Base-by-base conservation (phyloP, 2,329 filamentous ascomycete species). In the Talaromyces sp. region DNA sequence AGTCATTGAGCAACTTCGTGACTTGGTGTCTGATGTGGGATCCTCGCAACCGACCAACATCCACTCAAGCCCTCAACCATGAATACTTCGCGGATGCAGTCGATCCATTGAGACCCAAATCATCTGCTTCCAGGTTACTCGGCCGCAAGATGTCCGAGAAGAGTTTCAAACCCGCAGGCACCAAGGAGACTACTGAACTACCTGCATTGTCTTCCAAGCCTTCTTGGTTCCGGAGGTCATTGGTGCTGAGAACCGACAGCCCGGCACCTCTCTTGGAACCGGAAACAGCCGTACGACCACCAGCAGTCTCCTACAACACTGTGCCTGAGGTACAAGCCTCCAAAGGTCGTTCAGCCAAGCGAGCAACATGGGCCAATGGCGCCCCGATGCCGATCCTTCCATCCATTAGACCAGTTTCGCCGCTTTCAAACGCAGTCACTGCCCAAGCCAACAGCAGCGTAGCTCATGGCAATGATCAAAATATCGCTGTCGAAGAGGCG, bases 1-100 rank as follows among this genome's bases (percentile, higher is more conserved):
- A 89, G 1, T 90, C 92, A 22, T 84, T 99, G 63, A 90, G 90
- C 73, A 88, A 96, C 66, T 98, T 99, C 74, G 95, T 99, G 66
- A 99, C 95, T 16, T 97, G 93, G 93, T 99, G 95, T 79, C 80
- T 99, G 70, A 95, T 98, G 91, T 99, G 95, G 95, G 95, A 99
- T 78, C 95, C 95, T 11, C 96, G 93, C 81, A 88, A 83, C 73
- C 87, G 95, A 67, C 95, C 95, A 52, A 98, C 93, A 3, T 97
- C 94, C 1, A 89, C 90, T 0, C 93, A 99, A 78, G 94, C 95
- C n/a, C 81, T 99, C 69, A 90, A 91, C 45, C 95, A 99, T 76
- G 94, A 97, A 70, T 99, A 96, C 79, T 99, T 99, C 73, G 79
- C 85, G 39, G 95, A 98, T 79, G 95, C 95, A 1, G 87, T 96